Evolutionary conservation across 352 stramenopile genomes (phyloP), one percentile per base, ranked within the genome.

Genomic region (Phytopythium aichiense): DNA sequence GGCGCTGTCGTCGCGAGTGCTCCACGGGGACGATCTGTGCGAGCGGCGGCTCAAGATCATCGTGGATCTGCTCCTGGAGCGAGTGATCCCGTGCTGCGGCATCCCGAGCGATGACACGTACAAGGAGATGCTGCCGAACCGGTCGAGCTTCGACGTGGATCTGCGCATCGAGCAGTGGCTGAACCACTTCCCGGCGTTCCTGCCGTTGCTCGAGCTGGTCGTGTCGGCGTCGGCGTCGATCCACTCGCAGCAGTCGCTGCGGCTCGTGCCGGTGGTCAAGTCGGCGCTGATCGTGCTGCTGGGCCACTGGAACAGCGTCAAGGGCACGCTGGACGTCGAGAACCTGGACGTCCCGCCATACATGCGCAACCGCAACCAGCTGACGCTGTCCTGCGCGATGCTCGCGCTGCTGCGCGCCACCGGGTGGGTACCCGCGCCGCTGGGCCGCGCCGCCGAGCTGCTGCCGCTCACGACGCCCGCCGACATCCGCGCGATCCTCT

Each of bases 221-320:
- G 67, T 93, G 37, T 57, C 69, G n/a, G 71, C 68, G 11, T 74
- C 71, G 0, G 71, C 67, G 22, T 71, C 69, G 0, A 60, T 87
- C 4, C 59, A 69, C 1, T 84, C 80, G 9, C 72, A 58, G 6
- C 77, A 89, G 51, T 46, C 76, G 49, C 53, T 87, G 23, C 84
- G 81, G 1, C 72, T 90, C 12, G 65, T 92, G n/a, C 80, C 82
- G 2, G 63, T 94, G 50, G 68, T 94, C 61, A 94, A 94, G 52
- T 86, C 84, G 8, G 69, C 78, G 13, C 60, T 94, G 7, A 76
- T 92, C 16, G 86, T 94, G 25, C 66, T 92, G 6, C 20, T 94
- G 11, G 81, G 84, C 2, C 82, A 93, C 57, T 94, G 86, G 86
- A 91, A 94, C 71, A 91, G 81, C 43, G 76, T 91, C 33, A 91